phyloP scores from a whole-genome alignment of 2,329 filamentous ascomycete species.

The Colletotrichum cereale region DNA sequence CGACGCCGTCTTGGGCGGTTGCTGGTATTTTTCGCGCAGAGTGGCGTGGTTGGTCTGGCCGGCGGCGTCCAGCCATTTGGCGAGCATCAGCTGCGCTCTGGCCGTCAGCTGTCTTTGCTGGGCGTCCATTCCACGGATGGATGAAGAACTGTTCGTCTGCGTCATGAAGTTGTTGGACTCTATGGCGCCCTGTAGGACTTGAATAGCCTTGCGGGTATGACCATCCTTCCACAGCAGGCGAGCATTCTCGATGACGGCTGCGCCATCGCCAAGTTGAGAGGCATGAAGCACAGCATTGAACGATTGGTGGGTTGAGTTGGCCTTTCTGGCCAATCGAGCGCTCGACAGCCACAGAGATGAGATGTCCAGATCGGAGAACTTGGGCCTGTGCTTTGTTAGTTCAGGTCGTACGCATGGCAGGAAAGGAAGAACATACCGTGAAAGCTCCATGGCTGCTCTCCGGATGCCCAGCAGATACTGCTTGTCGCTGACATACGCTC shows the following conservation, averaged over 20 bases:
- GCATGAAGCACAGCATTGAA: conserved; percentile 96
- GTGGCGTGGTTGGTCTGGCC: conserved; percentile 90
- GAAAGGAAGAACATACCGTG: conserved; percentile 63
- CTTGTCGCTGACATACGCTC: conserved; percentile 91
- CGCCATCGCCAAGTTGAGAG: conserved; percentile 83
- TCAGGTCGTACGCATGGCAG: too few species aligned
- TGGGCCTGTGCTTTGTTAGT: conserved; percentile 53
- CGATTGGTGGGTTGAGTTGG: conserved; percentile 84
- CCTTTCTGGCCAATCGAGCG: conserved; percentile 87
- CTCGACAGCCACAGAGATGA: conserved; percentile 88
- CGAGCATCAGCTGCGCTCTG: conserved; percentile 86
- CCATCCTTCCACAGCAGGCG: conserved; percentile 93
- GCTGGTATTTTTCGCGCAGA: conserved; percentile 84
- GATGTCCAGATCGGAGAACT: conserved; percentile 79
- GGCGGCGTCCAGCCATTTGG: conserved; percentile 97
- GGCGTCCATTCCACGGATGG: conserved; percentile 55
- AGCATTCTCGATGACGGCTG: conserved; percentile 94
- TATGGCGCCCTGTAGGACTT: conserved; percentile 89
- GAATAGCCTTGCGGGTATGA: conserved; percentile 94
- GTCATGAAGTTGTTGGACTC: conserved; percentile 80
- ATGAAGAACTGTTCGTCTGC: conserved; percentile 55
- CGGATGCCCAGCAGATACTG: conserved; percentile 91
- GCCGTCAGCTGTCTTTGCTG: conserved; percentile 75
- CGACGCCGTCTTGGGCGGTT: conserved; percentile 76
- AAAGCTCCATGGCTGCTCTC: conserved; percentile 87